Evolutionary conservation across 2,329 filamentous ascomycete genomes (phyloP), one percentile per base, ranked within the genome.

Genomic region (Sclerotiophoma versabilis): DNA sequence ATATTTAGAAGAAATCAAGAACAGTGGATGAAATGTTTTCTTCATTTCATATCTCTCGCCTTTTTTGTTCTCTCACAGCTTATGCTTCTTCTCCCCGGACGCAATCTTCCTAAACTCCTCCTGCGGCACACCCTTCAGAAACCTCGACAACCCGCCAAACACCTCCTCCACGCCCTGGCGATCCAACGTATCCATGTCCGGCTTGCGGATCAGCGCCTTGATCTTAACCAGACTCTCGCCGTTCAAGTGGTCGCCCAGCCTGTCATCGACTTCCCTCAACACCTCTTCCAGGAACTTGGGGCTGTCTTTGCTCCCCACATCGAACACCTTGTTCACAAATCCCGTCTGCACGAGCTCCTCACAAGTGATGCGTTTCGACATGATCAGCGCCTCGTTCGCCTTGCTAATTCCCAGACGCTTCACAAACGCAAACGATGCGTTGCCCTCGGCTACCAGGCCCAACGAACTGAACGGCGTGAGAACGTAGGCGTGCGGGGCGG

Each of bases 301-400:
- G 53, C 85, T 84, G 62, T 92, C 87, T 59, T 81, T 78, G n/a
- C 47, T 46, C 76, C 82, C 82, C 23, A 80, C 79, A 29, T 82
- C 77, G 62, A 97, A 89, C 14, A 96, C 82, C 75, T 88, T 90
- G 68, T 97, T 98, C 37, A 96, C 91, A 69, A 92, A 98, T 0
- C 93, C 93, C 2, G 85, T 83, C 8, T 82, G 78, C 58, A 93
- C 80, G 25, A 98, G 81, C 70, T 96, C 92, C 20, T 88, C 84
- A 25, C 85, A 84, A 0, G 81, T 74, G 64, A 98, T 90, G 37
- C 87, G 83, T 75, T 89, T 90, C 68, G 89, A 92, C 89, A 96
- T 95, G 63, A 99, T 87, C 11, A 98, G 83, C 11, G 95, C 93
- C 81, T 98, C 95, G 70, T 96, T 96, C 9, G 92, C 93, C 72